Evolutionary conservation across 78 protist species (phyloP).

Genomic region (Emiliania huxleyi): DNA sequence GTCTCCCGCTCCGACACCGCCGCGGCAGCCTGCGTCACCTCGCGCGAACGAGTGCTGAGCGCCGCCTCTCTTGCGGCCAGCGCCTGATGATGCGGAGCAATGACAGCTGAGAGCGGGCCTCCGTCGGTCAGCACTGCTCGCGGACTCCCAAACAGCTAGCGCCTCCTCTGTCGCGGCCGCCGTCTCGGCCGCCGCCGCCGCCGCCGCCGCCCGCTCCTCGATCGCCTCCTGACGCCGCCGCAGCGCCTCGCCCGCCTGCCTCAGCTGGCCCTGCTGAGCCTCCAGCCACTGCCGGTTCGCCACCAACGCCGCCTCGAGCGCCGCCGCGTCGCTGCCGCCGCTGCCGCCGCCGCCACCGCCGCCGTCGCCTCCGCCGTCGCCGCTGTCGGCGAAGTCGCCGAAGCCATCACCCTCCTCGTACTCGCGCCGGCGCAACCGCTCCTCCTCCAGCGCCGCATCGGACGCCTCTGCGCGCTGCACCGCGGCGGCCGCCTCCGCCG

Average conservation of each 20-base stretch:
- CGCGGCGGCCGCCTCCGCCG: not conserved
- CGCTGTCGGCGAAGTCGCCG: not conserved
- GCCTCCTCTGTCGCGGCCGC: not conserved
- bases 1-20: not conserved
- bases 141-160: no score
- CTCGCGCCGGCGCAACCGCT: not conserved
- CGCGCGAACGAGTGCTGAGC: not conserved
- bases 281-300: not conserved
- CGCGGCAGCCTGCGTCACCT: not conserved
- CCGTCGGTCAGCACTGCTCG: no score
- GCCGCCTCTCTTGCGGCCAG: no score
- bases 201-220: not conserved
- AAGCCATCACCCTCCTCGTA: not conserved
- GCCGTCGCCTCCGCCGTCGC: not conserved
- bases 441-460: not conserved
- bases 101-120: no score
- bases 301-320: not conserved
- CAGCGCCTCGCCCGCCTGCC: not conserved
- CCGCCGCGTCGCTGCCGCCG: not conserved
- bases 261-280: not conserved
- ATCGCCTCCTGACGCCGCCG: not conserved
- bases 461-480: not conserved
- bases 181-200: not conserved
- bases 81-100: no score
- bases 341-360: not conserved